Evolutionary conservation across 768 basidiomycete genomes (phyloP), one percentile per base, ranked within the genome.

Genomic region (Auricularia cornea): DNA sequence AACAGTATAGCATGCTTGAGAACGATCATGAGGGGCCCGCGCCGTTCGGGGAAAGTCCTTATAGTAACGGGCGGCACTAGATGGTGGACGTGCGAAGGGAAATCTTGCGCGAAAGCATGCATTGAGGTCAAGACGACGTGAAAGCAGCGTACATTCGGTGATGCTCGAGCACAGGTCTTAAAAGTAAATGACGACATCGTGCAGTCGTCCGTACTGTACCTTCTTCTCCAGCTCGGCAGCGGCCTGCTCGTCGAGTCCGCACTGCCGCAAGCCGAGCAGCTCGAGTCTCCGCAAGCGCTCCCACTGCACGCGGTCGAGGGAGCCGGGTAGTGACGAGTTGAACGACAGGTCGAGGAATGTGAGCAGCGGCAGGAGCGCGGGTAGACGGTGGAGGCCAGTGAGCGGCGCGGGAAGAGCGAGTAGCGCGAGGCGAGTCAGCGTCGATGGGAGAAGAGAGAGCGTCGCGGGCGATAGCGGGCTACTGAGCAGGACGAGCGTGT

Each of bases 281-380:
- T 75, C 74, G 62, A 92, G 70, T 35, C 78, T 70, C 35, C 72
- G 75, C 83, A 84, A 85, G 41, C 81, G 79, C 4, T 63, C 64
- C 89, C 88, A 91, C 48, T 82, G 60, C n/a, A 64, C 48, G 35
- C 60, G 60, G 23, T 57, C 59, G 81, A 80, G 23, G 87, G 66
- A 12, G 76, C 76, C 26, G 67, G 70, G 66, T 29, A 83, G 67
- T 82, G 83, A 84, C 3, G 60, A 40, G 59, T 90, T 90, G 70
- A 81, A 88, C 1, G 89, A 91, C 57, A 91, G 70, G 69, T 90
- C 89, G 35, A 90, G 71, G 29, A 85, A 68, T 26, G 80, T 74
- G 30, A 91, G 74, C n/a, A 86, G 71, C 1, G 89, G 89, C 66
- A 85, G 87, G 16, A 81, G 69, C 12, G 72, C 74, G 1, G 87